A percentile compares a stretch with the other conserved stretches of the same genome.
phyloP scores from a whole-genome alignment of 495 filamentous ascomycete genomes.

The Cudoniella acicularis region DNA sequence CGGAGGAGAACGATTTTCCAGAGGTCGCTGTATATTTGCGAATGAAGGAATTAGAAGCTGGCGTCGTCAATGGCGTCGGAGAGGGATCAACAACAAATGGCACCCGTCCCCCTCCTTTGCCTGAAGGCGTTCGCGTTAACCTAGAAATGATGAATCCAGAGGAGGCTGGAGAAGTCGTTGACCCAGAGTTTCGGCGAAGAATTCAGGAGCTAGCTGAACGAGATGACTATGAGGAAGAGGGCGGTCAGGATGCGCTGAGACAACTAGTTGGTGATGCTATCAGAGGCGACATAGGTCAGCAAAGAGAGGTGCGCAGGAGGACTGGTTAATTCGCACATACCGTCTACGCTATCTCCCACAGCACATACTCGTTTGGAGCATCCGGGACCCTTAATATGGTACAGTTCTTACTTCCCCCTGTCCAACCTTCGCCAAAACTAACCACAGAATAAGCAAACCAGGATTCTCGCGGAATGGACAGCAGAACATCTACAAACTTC shows the following conservation, averaged over 20 bases:
- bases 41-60: slow-evolving; percentile 36
- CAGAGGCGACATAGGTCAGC: slow-evolving; percentile 46
- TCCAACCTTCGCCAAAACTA: slow-evolving; percentile 40
- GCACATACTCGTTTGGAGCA: slow-evolving; percentile 43
- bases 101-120: slow-evolving; percentile 41
- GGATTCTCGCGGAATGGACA: slow-evolving; percentile 34
- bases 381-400: slow-evolving; percentile 43
- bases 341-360: slow-evolving; percentile 44
- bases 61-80: slow-evolving; percentile 13
- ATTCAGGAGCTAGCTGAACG: slow-evolving; percentile 75
- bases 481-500: slow-evolving; percentile 36
- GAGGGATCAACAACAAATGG: slow-evolving; percentile 16
- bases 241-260: slow-evolving; percentile 65
- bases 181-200: slow-evolving; percentile 67
- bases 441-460: slow-evolving; percentile 49
- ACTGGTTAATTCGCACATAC: slow-evolving; percentile 38
- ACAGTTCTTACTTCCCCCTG: slow-evolving; percentile 39
- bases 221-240: slow-evolving; percentile 67
- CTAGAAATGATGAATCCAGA: slow-evolving; percentile 65
- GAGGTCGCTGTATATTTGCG: slow-evolving; percentile 64
- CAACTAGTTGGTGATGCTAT: slow-evolving; percentile 69
- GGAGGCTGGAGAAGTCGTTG: slow-evolving; percentile 49
- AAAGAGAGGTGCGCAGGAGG: slow-evolving; percentile 59
- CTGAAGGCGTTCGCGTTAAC: slow-evolving; percentile 63
- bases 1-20: slow-evolving; percentile 64